phyloP scores from a whole-genome alignment of 1,139 yeast species.

The Starmera stellimalicola region DNA sequence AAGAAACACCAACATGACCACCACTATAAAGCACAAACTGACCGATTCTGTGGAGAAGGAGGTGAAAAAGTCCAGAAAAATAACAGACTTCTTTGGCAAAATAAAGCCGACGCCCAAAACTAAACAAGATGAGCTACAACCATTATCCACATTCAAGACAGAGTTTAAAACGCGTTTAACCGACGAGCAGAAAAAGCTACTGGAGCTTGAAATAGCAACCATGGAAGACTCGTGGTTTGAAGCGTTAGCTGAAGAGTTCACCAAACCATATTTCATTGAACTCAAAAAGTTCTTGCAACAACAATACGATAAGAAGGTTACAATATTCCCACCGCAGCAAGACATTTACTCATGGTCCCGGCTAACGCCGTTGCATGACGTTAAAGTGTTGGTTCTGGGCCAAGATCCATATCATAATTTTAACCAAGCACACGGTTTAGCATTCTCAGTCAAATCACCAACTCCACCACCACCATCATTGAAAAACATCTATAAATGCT shows the following conservation, averaged over 20 bases:
- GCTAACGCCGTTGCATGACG: constrained; percentile 64
- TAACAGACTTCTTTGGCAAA: background rate
- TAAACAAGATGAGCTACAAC: background rate
- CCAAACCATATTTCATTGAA: constrained; percentile 76
- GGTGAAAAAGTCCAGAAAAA: too few relatives aligned
- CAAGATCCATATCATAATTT: constrained; percentile 95
- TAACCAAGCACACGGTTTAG: constrained; percentile 95
- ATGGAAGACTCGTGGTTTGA: constrained; percentile 76
- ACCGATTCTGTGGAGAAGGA: too few relatives aligned
- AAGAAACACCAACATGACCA: too few relatives aligned
- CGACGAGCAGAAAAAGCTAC: constrained; percentile 40
- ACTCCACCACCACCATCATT: constrained; percentile 86
- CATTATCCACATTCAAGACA: constrained; percentile 8
- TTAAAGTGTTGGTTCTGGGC: constrained; percentile 78
- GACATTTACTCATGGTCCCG: constrained; percentile 94
- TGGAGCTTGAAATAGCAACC: constrained; percentile 59
- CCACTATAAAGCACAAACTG: too few relatives aligned
- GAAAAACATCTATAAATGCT: constrained; percentile 75
- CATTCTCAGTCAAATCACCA: constrained; percentile 83
- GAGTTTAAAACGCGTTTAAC: constrained; percentile 47
- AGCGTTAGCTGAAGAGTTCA: constrained; percentile 57
- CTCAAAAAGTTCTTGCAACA: constrained; percentile 50
- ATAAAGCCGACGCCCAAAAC: background rate
- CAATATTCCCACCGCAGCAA: constrained; percentile 64
- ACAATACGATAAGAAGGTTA: constrained; percentile 24